Evolutionary conservation across 2,329 filamentous ascomycete species (phyloP), one percentile per base, ranked within the genome.

Genomic region (Trichoderma pleuroti): DNA sequence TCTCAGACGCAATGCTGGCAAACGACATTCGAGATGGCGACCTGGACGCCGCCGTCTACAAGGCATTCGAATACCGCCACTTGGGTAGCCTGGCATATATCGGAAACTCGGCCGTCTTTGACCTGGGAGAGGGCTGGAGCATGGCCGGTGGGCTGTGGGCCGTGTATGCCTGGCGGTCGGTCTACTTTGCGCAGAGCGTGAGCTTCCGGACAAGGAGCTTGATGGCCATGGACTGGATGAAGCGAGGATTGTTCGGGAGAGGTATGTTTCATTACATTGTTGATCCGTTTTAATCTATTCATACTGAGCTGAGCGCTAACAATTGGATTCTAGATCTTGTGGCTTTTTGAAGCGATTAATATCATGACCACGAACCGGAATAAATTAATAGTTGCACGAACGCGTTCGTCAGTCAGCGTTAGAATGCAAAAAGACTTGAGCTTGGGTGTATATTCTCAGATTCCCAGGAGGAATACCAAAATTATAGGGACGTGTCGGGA

Each of bases 171-270:
- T 99, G 96, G 96, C 86, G 96, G 73, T 94, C 93, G 74, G 91
- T 98, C 16, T 99, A 99, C 82, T 99, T 99, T 84, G 94, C 96
- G 14, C 93, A 99, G 85, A 97, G 93, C 78, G 96, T 99, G 61
- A 98, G 94, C 81, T 87, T 98, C 72, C 86, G 96, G 75, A 99
- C 96, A 30, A 88, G 95, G 73, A 88, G 93, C 74, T 82, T 99
- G 77, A 85, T 99, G 81, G 94, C 94, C 21, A 98, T 99, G 96
- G 96, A 99, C 80, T 99, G 96, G 96, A 91, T 90, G n/a, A 99
- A 98, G 88, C 87, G 97, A 79, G 93, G 93, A 14, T 82, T 99
- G 26, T 99, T 99, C 84, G 96, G 96, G 75, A 88, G 96, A 90
- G 96, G 95, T 98, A 82, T 84, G 91, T 84, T 16, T 9, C 28